Base-by-base conservation (phyloP, 768 basidiomycete species). In the Kondoa malvinella region DNA sequence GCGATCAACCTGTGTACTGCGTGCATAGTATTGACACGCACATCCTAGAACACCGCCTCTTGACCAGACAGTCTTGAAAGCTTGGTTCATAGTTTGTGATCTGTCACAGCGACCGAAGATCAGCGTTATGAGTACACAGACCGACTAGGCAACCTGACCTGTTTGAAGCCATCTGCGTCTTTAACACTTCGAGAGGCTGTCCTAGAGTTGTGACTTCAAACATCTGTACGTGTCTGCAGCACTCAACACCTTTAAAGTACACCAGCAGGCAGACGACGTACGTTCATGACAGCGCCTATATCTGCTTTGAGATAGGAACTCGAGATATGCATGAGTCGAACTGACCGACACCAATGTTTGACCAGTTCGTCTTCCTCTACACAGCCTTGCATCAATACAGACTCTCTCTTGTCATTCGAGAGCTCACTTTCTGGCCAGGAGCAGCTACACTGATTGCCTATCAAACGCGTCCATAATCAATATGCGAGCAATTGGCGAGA, bases 131-230 rank as follows among this genome's bases (percentile, higher is more conserved):
- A 33, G 4, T 31, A 4, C 33, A 26, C 30, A n/a, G 33, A 14
- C n/a, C n/a, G n/a, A n/a, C n/a, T n/a, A 26, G 14, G 21, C 67
- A 67, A 56, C 57, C 34, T 26, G n/a, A 69, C 70, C 95, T 85
- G 80, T 94, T 92, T 69, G 92, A 90, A 68, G 95, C 95, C 95
- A 99, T 97, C 77, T 99, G 95, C 21, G 95, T 99, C 80, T 99
- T 99, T 72, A 97, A 62, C 34, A 97, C 95, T 80, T 99, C 95
- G 68, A 99, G 80, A 26, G 95, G 95, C 81, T 99, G 95, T 40
- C 95, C 95, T 32, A 99, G 83, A 8, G 94, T 96, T 67, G 95
- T 96, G 72, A 99, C 95, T 69, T 74, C 74, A 56, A 94, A 91
- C 88, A 99, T 88, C 82, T 96, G 96, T 94, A 97, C 40, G 40